Evolutionary conservation across 306 rosid genomes (phyloP).

Genomic region (Dalbergia oliveri): DNA sequence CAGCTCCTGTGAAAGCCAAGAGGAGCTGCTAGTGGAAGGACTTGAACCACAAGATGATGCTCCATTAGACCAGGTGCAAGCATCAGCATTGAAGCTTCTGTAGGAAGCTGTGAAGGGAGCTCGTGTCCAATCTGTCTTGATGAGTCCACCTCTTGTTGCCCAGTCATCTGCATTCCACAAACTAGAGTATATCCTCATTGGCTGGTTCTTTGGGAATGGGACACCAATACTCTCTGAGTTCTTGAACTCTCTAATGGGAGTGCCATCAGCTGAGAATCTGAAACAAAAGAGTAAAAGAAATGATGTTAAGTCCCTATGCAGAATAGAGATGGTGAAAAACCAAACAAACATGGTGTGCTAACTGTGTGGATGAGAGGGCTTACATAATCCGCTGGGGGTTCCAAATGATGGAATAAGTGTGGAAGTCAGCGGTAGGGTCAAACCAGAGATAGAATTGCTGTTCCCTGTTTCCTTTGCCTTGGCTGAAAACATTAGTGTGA

Average conservation of each 20-base stretch:
- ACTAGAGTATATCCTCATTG: constrained; percentile 76
- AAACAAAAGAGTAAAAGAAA: background rate
- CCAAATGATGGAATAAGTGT: constrained; percentile 78
- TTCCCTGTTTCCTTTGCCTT: constrained; percentile 80
- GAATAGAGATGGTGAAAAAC: background rate
- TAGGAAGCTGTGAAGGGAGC: constrained; percentile 83
- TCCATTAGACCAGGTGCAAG: constrained; percentile 64
- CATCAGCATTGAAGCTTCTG: constrained; percentile 66
- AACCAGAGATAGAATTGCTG: constrained; percentile 86
- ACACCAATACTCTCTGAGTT: constrained; percentile 66
- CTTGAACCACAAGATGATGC: constrained; percentile 62
- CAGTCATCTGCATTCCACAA: constrained; percentile 86
- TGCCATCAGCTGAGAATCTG: constrained; percentile 78
- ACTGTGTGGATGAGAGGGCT: constrained; percentile 34
- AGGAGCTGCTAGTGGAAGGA: background rate
- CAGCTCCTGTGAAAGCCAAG: constrained; percentile 62
- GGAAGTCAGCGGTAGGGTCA: constrained; percentile 80
- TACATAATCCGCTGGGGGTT: constrained; percentile 64
- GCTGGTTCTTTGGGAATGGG: constrained; percentile 72
- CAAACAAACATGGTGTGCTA: background rate
- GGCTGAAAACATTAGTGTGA: constrained; percentile 74
- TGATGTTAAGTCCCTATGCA: constrained; percentile 14
- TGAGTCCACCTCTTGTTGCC: constrained; percentile 87
- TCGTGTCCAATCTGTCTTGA: constrained; percentile 73
- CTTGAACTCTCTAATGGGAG: constrained; percentile 84